Evolutionary conservation across 306 rosid genomes (phyloP), one percentile per base, ranked within the genome.

Genomic region (Pyrus bretschneideri): DNA sequence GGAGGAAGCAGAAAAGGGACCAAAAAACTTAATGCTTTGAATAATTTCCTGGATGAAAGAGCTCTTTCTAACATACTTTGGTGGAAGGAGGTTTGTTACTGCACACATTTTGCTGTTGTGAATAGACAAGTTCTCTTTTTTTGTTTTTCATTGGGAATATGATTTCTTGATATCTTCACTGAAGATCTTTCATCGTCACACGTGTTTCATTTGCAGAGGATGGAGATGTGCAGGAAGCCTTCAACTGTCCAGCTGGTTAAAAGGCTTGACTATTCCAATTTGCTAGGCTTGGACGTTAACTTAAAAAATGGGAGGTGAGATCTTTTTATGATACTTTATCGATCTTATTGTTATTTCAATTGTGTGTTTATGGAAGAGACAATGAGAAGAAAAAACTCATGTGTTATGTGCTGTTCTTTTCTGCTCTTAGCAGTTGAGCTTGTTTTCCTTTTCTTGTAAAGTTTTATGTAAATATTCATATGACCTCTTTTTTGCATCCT

Each of bases 221-320:
- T 94, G 91, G 81, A 84, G 45, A 68, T 74, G 71, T 90, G 96
- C 87, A 88, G 79, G 70, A 94, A 94, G 84, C 88, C 91, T 10
- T 89, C 97, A 67, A 87, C 97, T 71, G 65, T 81, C 44, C 92
- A 89, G 83, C 83, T 90, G 83, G 79, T 91, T 64, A 84, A 85
- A 82, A 91, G 95, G 82, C 93, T 94, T 46, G 84, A 83, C 21
- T 91, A 87, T 84, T 90, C 98, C 69, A 94, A 94, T 86, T 84
- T 91, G 86, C 90, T 94, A 15, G 98, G 98, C 82, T 67, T 94
- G 86, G 90, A 94, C 76, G 79, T 81, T 65, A 86, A 73, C 80
- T 82, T 91, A 81, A 94, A 78, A 83, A 85, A 82, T 80, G 98
- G 98, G 85, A 94, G 93, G 98, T 91, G 76, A 82, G 85, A 55